Conservation (phyloP, 331 rosid genomes). For the Cucumis variabilis region DNA sequence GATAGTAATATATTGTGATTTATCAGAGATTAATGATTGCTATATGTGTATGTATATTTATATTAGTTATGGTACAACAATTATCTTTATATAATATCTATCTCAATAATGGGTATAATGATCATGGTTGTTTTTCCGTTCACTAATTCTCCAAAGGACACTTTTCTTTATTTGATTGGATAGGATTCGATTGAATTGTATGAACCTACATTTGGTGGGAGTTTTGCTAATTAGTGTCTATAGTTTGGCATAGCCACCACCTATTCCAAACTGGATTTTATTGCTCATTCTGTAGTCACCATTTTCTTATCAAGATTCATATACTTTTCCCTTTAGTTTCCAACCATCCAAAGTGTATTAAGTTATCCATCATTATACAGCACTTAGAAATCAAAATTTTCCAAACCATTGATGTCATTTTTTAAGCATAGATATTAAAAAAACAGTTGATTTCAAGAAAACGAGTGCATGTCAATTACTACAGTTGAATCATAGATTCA, state of each 20-base stretch:
- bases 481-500: too few relatives aligned
- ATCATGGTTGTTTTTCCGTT: not conserved
- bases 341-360: not conserved
- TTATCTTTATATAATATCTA: not conserved
- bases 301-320: not conserved
- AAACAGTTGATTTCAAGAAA: too few relatives aligned
- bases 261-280: not conserved
- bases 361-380: not conserved
- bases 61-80: not conserved
- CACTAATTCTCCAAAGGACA: not conserved
- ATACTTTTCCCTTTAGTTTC: not conserved
- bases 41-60: too few relatives aligned
- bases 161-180: not conserved
- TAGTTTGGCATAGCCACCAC: not conserved
- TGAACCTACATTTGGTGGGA: not conserved
- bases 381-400: not conserved
- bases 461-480: too few relatives aligned
- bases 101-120: not conserved
- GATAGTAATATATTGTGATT: too few relatives aligned
- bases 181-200: not conserved
- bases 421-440: not conserved
- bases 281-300: not conserved
- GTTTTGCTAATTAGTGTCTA: not conserved
- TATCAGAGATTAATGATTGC: too few relatives aligned
- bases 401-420: not conserved